Evolutionary conservation across 2,329 filamentous ascomycete genomes (phyloP).

Genomic region (Trichoderma koningii): DNA sequence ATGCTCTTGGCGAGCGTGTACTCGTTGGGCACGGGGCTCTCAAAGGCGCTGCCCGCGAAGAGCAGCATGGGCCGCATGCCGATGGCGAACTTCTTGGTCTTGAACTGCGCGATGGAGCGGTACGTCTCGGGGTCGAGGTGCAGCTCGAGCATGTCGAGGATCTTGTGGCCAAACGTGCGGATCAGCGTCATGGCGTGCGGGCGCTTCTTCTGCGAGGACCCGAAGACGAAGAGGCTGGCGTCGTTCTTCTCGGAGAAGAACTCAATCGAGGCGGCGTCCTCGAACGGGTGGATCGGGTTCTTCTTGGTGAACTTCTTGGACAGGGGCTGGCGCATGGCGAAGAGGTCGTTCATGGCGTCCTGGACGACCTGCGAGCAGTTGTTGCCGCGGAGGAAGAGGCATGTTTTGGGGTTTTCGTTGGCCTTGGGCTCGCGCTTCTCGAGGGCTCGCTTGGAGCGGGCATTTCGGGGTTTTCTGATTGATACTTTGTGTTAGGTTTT

Average conservation of each 20-base stretch:
- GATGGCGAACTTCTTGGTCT: slow-evolving; percentile 71
- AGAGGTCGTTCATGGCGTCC: slow-evolving; percentile 81
- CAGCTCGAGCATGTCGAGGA: slow-evolving; percentile 94
- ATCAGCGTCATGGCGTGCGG: slow-evolving; percentile 84
- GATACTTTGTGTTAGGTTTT: not conserved
- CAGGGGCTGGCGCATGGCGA: slow-evolving; percentile 80
- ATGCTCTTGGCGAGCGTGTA: slow-evolving; percentile 87
- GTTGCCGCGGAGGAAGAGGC: slow-evolving; percentile 85
- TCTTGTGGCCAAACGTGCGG: slow-evolving; percentile 80
- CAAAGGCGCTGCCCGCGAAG: slow-evolving; percentile 88
- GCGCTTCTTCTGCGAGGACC: slow-evolving; percentile 88
- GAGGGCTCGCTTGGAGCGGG: slow-evolving; percentile 91
- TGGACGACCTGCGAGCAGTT: slow-evolving; percentile 81
- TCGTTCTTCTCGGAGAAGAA: slow-evolving; percentile 99
- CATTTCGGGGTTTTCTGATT: slow-evolving; percentile 63
- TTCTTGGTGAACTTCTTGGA: slow-evolving; percentile 95
- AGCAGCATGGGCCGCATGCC: slow-evolving; percentile 86
- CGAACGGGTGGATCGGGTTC: slow-evolving; percentile 93
- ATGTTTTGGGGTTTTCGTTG: slow-evolving; percentile 85
- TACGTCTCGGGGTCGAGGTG: slow-evolving; percentile 75
- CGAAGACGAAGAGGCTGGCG: slow-evolving; percentile 80
- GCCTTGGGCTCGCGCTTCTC: slow-evolving; percentile 90
- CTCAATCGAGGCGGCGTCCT: slow-evolving; percentile 82
- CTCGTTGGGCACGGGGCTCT: slow-evolving; percentile 74
- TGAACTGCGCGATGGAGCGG: slow-evolving; percentile 72